These are phyloP conservation scores for Talaromyces sp. DNA, from an alignment of 2,329 filamentous ascomycete species.

Conservation along the genomic window DNA sequence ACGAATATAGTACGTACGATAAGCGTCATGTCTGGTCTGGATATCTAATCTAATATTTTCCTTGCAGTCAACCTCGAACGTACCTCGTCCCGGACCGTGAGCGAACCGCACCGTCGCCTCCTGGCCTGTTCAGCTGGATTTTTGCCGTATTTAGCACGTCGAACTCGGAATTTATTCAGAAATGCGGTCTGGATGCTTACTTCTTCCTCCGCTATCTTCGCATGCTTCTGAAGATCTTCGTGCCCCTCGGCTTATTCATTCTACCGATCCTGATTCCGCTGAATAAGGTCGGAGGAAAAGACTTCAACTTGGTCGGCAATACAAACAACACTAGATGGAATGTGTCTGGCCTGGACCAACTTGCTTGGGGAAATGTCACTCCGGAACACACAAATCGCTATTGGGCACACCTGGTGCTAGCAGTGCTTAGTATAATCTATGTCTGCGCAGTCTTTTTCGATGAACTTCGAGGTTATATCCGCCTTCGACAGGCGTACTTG, in stretches of 20 bases:
- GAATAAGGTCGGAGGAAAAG: conserved; percentile 68
- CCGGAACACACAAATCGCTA: conserved; percentile 62
- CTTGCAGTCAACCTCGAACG: conserved; percentile 67
- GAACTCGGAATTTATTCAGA: conserved; percentile 82
- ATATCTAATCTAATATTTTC: not conserved
- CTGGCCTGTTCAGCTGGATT: conserved; percentile 50
- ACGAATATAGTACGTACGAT: conserved; percentile 67
- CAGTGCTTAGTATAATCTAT: conserved; percentile 71
- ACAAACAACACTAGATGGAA: conserved; percentile 36
- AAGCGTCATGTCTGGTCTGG: not conserved
- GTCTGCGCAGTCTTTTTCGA: conserved; percentile 82
- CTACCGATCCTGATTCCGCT: conserved; percentile 81
- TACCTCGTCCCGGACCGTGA: conserved; percentile 82
- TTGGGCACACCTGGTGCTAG: conserved; percentile 79
- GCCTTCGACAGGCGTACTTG: conserved; percentile 87
- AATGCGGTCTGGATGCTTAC: conserved; percentile 93
- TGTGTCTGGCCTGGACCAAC: conserved; percentile 67
- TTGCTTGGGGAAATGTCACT: conserved; percentile 84
- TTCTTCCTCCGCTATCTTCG: conserved; percentile 91
- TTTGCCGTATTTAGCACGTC: conserved; percentile 59
- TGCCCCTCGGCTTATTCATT: conserved; percentile 71
- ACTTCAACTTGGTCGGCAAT: conserved; percentile 47
- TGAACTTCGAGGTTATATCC: conserved; percentile 82
- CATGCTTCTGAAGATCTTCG: conserved; percentile 83
- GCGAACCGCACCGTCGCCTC: conserved; percentile 69